Conservation (phyloP, 2,329 filamentous ascomycete species). For the Verruconis gallopava region DNA sequence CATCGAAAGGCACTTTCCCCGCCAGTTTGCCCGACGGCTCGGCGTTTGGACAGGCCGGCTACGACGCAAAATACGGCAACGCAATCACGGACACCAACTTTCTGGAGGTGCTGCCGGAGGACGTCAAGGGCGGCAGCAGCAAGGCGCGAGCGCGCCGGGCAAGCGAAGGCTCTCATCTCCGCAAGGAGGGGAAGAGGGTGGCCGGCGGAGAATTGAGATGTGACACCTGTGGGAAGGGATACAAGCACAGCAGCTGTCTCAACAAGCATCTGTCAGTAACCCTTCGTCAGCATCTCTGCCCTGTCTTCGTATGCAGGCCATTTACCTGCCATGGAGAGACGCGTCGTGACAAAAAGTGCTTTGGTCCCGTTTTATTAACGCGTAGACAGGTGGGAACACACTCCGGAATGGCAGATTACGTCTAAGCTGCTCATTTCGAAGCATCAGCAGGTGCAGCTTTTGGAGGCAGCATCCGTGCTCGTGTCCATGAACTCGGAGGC, state of each 20-base stretch:
- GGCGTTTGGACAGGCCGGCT: constrained; percentile 5
- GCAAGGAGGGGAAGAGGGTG: constrained; percentile 67
- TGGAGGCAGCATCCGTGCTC: constrained; percentile 93
- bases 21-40: constrained; percentile 6
- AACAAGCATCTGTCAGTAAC: constrained; percentile 98
- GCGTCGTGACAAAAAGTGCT: not conserved
- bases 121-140: constrained; percentile 30
- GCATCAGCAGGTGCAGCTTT: constrained; percentile 95
- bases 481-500: constrained; percentile 74
- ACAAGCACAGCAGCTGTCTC: constrained; percentile 99
- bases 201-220: constrained; percentile 81
- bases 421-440: constrained; percentile 98
- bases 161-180: constrained; percentile 75
- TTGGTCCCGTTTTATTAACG: constrained; percentile 2
- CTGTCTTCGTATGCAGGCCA: too few species aligned
- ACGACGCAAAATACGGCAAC: constrained; percentile 36
- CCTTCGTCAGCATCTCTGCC: constrained; percentile 36
- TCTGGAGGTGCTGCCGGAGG: constrained; percentile 34
- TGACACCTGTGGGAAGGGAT: constrained; percentile 97
- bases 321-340: too few species aligned
- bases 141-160: constrained; percentile 47
- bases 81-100: constrained; percentile 58
- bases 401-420: constrained; percentile 92
- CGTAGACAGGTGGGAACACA: constrained; percentile 84
- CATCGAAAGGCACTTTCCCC: not conserved